These are phyloP conservation scores for Leptographium flavum DNA, from an alignment of 2,329 filamentous ascomycete species.

Conservation along the genomic window DNA sequence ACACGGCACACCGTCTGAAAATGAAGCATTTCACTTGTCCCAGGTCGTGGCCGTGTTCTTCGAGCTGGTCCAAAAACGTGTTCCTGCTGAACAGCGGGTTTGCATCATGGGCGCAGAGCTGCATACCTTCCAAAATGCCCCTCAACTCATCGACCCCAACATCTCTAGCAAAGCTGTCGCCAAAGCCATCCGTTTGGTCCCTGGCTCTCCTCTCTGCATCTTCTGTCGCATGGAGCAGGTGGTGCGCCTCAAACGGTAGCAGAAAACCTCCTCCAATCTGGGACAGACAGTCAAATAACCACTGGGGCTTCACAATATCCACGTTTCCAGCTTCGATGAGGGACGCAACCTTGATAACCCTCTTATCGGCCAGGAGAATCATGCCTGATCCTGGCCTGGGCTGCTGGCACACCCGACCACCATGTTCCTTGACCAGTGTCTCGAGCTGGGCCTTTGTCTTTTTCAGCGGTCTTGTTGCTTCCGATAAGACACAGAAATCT, in stretches of 20 bases:
- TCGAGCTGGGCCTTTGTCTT: conserved; percentile 71
- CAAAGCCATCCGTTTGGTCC: conserved; percentile 57
- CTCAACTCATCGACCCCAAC: conserved; percentile 19
- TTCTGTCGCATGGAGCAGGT: conserved; percentile 58
- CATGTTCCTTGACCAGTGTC: conserved; percentile 66
- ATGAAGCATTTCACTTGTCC: conserved; percentile 35
- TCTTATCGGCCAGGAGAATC: conserved; percentile 67
- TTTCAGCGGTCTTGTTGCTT: conserved; percentile 54
- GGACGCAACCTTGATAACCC: conserved; percentile 67
- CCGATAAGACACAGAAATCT: conserved; percentile 73
- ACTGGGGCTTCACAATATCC: conserved; percentile 64
- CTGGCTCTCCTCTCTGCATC: conserved; percentile 38
- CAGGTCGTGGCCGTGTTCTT: conserved; percentile 38
- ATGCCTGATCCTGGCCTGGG: conserved; percentile 47
- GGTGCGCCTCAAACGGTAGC: conserved; percentile 44
- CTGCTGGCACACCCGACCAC: conserved; percentile 65
- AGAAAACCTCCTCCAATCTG: conserved; percentile 42
- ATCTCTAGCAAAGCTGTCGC: conserved; percentile 72
- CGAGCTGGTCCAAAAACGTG: conserved; percentile 38
- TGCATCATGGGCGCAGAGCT: conserved; percentile 11
- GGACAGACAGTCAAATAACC: conserved; percentile 72
- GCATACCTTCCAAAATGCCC: conserved; percentile 23
- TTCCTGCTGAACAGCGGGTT: conserved; percentile 23
- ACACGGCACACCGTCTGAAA: conserved; percentile 32
- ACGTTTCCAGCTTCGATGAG: conserved; percentile 55